Evolutionary conservation across 78 protist genomes (phyloP).

Genomic region (Dictyostelium brefeldianum): DNA sequence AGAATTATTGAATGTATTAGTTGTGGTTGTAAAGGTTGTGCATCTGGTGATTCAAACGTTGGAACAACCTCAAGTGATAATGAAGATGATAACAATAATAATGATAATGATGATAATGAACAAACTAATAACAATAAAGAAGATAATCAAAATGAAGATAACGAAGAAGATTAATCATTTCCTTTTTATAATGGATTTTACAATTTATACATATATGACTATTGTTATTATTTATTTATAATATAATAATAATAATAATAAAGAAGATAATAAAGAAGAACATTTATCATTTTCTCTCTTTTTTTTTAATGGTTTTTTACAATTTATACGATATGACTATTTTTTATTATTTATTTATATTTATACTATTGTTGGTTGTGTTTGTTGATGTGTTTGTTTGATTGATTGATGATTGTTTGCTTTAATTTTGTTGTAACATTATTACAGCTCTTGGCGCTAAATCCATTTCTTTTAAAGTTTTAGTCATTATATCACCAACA

Average conservation of each 20-base stretch:
- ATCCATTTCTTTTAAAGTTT: conserved; percentile 52
- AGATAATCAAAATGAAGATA: not conserved
- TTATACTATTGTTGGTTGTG: too few species aligned
- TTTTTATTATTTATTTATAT: too few species aligned
- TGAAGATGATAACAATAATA: not conserved
- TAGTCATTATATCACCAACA: conserved; percentile 36
- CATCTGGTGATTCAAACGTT: conserved; percentile 65
- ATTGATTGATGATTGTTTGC: too few species aligned
- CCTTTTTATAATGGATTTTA: too few species aligned
- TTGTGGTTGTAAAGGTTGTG: conserved; percentile 94
- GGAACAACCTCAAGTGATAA: not conserved
- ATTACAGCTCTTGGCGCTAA: conserved; percentile 62
- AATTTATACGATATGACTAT: too few species aligned
- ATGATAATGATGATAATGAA: not conserved
- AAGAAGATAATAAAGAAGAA: not conserved
- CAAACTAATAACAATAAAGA: too few species aligned
- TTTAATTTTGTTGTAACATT: not conserved
- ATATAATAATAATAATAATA: not conserved
- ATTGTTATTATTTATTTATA: too few species aligned
- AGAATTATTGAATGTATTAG: conserved; percentile 81
- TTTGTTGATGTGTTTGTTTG: too few species aligned
- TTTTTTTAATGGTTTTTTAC: too few species aligned
- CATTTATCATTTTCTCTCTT: too few species aligned
- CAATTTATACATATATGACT: too few species aligned
- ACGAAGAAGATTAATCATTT: not conserved